These are phyloP conservation scores for Albophoma yamanashiensis DNA, from an alignment of 2,329 filamentous ascomycete species.

Conservation along the genomic window DNA sequence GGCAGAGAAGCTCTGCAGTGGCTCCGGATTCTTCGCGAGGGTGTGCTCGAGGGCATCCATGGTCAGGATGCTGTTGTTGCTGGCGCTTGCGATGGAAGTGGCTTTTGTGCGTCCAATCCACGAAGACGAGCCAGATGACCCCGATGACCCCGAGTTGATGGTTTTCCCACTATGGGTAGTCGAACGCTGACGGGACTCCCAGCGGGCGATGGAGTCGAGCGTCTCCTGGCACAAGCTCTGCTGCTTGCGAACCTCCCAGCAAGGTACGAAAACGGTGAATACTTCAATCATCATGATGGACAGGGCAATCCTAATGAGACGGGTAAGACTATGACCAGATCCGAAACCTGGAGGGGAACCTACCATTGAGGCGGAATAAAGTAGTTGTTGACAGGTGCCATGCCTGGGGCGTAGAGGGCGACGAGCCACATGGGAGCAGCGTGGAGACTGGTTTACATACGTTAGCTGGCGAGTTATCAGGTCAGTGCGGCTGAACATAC, in stretches of 20 bases:
- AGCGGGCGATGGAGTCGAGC: conserved; percentile 35
- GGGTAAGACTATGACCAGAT: neutral
- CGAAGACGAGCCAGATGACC: conserved; percentile 23
- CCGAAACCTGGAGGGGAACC: conserved; percentile 10
- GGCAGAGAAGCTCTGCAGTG: conserved; percentile 51
- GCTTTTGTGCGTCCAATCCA: conserved; percentile 25
- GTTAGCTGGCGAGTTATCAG: neutral
- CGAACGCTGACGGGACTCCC: conserved; percentile 31
- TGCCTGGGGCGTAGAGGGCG: conserved; percentile 40
- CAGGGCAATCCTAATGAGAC: conserved; percentile 35
- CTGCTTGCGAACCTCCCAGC: conserved; percentile 41
- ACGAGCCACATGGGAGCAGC: conserved; percentile 59
- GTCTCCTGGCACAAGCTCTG: conserved; percentile 35
- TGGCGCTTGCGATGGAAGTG: conserved; percentile 19
- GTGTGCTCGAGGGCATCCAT: conserved; percentile 51
- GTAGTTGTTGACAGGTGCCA: conserved; percentile 40
- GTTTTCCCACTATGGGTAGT: conserved; percentile 19
- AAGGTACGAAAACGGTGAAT: conserved; percentile 52
- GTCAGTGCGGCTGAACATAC: conserved; percentile 16
- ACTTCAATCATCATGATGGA: conserved; percentile 54
- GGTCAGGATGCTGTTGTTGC: conserved; percentile 37
- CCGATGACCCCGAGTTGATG: conserved; percentile 20
- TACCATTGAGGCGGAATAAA: conserved; percentile 54
- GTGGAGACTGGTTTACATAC: conserved; percentile 34
- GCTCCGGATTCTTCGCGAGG: conserved; percentile 42